Conservation (phyloP, 257 asterid genomes). For the Orobanche coerulescens region DNA sequence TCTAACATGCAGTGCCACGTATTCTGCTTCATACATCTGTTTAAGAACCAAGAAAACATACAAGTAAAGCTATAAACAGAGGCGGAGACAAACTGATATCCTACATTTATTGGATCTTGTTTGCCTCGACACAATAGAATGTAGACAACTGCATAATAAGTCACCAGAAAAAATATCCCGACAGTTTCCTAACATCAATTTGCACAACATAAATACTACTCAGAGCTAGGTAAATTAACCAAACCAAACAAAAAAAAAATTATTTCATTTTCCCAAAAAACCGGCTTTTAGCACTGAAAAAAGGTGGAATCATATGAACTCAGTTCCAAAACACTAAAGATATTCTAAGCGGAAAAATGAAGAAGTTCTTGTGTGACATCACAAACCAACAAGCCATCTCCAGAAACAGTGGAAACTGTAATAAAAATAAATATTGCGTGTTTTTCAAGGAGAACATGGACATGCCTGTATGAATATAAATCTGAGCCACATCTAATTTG, state of each 20-base stretch:
- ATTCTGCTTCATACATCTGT: slow-evolving; percentile 86
- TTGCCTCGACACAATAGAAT: neutral
- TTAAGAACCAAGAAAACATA: slow-evolving; percentile 20
- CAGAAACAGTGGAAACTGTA: too few relatives aligned
- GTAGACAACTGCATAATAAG: neutral
- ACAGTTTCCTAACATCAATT: neutral
- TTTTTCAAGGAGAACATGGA: too few relatives aligned
- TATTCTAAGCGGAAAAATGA: neutral
- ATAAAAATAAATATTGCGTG: too few relatives aligned
- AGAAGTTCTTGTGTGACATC: too few relatives aligned
- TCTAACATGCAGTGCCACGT: slow-evolving; percentile 91
- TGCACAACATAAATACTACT: too few relatives aligned
- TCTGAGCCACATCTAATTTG: too few relatives aligned
- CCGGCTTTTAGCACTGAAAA: neutral
- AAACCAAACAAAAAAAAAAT: too few relatives aligned
- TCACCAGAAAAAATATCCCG: neutral
- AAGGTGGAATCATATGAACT: neutral
- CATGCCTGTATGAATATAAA: too few relatives aligned
- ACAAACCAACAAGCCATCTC: too few relatives aligned
- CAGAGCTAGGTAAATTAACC: too few relatives aligned
- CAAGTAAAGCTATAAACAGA: neutral
- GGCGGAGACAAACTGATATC: neutral
- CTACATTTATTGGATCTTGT: neutral
- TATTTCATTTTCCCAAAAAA: neutral
- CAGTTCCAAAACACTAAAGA: neutral